These are phyloP conservation scores for Alternaria consortialis DNA, from an alignment of 2,329 filamentous ascomycete species.

Conservation along the genomic window DNA sequence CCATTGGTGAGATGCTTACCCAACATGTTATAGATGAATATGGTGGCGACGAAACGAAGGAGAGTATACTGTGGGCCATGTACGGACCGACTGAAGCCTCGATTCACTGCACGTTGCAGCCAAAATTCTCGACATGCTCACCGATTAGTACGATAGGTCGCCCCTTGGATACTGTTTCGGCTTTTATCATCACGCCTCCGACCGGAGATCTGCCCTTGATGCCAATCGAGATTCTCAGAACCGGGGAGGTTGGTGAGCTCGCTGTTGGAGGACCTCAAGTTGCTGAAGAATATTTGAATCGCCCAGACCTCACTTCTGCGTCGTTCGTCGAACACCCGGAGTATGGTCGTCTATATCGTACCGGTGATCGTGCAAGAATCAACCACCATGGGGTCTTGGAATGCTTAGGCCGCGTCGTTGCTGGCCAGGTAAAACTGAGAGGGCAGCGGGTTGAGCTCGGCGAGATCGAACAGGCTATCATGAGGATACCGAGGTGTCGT, in stretches of 20 bases:
- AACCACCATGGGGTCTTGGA: constrained; percentile 75
- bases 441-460: constrained; percentile 85
- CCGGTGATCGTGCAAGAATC: constrained; percentile 82
- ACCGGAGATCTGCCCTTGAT: constrained; percentile 23
- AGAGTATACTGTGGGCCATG: constrained; percentile 86
- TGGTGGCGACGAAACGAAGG: constrained; percentile 63
- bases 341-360: constrained; percentile 79
- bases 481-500: constrained; percentile 58
- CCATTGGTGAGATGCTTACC: constrained; percentile 94
- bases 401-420: constrained; percentile 80
- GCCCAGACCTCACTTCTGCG: constrained; percentile 74
- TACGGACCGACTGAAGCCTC: constrained; percentile 93
- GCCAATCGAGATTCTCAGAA: constrained; percentile 64
- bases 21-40: constrained; percentile 80
- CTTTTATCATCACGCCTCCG: constrained; percentile 69
- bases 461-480: constrained; percentile 56
- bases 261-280: constrained; percentile 83
- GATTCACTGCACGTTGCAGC: constrained; percentile 85
- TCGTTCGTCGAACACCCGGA: constrained; percentile 73
- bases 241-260: constrained; percentile 79
- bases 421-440: constrained; percentile 85
- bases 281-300: constrained; percentile 82
- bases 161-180: constrained; percentile 82
- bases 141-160: constrained; percentile 76
- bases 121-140: constrained; percentile 65